Evolutionary conservation across 2,329 filamentous ascomycete species (phyloP), one percentile per base, ranked within the genome.

Genomic region (Amauroascus niger): DNA sequence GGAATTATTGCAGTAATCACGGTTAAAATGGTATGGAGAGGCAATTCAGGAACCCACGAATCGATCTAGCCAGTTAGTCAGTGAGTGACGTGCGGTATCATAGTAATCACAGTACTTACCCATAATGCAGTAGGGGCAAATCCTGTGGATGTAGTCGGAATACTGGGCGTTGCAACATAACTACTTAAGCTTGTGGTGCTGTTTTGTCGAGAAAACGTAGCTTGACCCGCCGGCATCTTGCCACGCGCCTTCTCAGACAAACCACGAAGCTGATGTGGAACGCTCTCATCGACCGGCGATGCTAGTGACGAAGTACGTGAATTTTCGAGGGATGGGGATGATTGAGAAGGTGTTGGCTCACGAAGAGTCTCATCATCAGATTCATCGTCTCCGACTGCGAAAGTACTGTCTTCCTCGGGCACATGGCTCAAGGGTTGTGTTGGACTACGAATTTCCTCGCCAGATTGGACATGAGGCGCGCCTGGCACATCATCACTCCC

Each of bases 231-330:
- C 26, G 91, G 93, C 82, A 95, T 88, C 70, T 98, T 98, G 6
- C 93, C 93, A 48, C 93, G 79, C 14, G 93, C 93, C 68, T 97
- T 98, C 69, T 97, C 93, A 18, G 91, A 96, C 87, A 97, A 95
- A 52, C 89, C 89, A 54, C 88, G 81, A 28, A 95, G 68, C 66
- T 96, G 90, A 18, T 83, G 77, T 13, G 88, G 89, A 8, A 95
- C 81, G 3, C 86, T 84, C 56, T 94, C 89, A 55, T 94, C 88
- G 0, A 79, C 71, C 0, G 80, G 81, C 0, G 79, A 80, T 26
- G 81, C 80, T 18, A 86, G 75, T 0, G 87, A 91, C 3, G 86
- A 83, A 20, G 84, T 80, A 35, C 82, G 78, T 16, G 79, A 80
- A 16, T 71, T 74, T 49, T 70, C 68, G 33, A 57, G 79, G 76